phyloP scores from a whole-genome alignment of 1,284 basidiomycete species.

The Leccinum fallax region DNA sequence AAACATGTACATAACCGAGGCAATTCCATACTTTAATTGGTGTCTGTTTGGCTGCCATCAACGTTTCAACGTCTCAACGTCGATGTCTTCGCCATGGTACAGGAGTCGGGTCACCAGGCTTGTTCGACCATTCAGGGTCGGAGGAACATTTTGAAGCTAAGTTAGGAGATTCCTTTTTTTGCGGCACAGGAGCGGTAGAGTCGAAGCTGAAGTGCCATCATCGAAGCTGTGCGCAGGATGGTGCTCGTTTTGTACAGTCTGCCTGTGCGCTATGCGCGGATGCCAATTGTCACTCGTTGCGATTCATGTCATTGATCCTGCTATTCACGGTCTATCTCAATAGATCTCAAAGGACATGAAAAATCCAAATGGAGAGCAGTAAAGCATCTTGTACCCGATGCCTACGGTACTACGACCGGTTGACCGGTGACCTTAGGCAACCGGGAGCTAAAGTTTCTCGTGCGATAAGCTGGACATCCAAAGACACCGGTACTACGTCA shows the following conservation, averaged over 20 bases:
- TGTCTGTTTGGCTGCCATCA: too few species aligned
- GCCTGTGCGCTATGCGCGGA: neutral
- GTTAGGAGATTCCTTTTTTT: neutral
- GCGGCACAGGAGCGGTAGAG: neutral
- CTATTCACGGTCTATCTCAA: neutral
- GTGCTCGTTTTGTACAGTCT: neutral
- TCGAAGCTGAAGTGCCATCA: neutral
- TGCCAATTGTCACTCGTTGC: neutral
- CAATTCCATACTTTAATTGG: neutral
- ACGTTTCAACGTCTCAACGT: too few species aligned
- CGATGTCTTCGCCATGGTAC: neutral
- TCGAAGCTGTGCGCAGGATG: neutral
- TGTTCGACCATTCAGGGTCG: neutral
- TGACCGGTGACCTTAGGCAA: neutral
- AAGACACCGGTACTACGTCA: too few species aligned
- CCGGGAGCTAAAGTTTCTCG: neutral
- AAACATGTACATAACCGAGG: too few species aligned
- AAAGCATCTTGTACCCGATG: neutral
- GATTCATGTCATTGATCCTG: neutral
- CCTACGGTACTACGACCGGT: neutral
- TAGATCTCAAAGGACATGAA: neutral
- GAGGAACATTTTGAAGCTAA: neutral
- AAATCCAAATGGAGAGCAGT: neutral
- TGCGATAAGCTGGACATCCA: neutral
- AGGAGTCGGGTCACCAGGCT: neutral